Conservation (phyloP, 208 protist species). For the Acanthamoeba royreba region DNA sequence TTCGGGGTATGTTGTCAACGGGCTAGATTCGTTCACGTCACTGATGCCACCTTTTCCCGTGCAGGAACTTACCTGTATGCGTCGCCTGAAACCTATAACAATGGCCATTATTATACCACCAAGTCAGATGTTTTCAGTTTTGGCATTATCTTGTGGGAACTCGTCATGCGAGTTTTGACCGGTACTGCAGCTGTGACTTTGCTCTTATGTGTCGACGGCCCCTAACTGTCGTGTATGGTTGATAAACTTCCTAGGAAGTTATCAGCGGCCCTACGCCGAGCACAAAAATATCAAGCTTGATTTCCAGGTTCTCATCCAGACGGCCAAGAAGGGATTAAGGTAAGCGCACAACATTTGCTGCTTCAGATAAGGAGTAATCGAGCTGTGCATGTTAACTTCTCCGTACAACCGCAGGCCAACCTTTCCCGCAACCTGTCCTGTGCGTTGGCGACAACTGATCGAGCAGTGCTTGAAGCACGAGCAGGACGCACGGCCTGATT, state of each 20-base stretch:
- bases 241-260: too few relatives aligned
- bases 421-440: not conserved
- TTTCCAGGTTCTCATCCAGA: not conserved
- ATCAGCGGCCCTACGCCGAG: not conserved
- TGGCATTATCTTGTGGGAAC: constrained; percentile 23
- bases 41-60: not conserved
- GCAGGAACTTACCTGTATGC: constrained; percentile 17
- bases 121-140: constrained; percentile 48
- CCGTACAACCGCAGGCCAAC: not conserved
- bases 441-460: not conserved
- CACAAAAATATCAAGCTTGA: not conserved
- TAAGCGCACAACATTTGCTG: too few relatives aligned
- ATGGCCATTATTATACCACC: not conserved
- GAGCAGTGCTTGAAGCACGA: not conserved
- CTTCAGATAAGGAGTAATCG: too few relatives aligned
- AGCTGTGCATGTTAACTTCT: too few relatives aligned
- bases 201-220: too few relatives aligned
- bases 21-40: not conserved
- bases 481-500: not conserved
- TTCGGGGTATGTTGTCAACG: not conserved
- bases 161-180: not conserved
- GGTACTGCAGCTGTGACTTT: not conserved
- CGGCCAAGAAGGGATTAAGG: constrained; percentile 4
- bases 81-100: not conserved
- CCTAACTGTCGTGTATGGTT: too few relatives aligned